phyloP scores from a whole-genome alignment of 2,329 filamentous ascomycete genomes.

The Pseudonectria foliicola region DNA sequence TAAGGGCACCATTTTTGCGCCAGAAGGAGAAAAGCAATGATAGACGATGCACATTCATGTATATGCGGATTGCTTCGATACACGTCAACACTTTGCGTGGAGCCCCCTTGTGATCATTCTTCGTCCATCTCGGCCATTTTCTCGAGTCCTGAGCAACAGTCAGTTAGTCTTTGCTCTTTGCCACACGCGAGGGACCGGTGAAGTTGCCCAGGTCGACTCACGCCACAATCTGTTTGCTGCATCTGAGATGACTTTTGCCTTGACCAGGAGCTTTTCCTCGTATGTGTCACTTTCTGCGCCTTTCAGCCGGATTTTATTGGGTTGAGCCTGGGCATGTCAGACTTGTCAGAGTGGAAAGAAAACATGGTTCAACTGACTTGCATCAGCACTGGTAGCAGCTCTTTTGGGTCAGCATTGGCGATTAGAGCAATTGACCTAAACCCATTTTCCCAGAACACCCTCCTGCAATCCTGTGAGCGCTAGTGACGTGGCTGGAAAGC shows the following conservation, averaged over 20 bases:
- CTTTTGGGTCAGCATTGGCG: conserved; percentile 60
- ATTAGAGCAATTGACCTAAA: conserved; percentile 61
- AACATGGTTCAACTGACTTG: conserved; percentile 40
- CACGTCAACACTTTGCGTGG: too few relatives aligned
- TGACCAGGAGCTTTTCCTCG: conserved; percentile 55
- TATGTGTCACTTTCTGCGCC: conserved; percentile 51
- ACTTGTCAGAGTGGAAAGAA: not conserved
- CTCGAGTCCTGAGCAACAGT: conserved; percentile 35
- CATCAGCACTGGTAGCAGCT: conserved; percentile 64
- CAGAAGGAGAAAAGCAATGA: too few relatives aligned
- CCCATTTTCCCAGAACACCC: conserved; percentile 70
- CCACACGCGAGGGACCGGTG: not conserved
- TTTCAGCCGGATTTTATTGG: conserved; percentile 53
- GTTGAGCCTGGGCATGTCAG: conserved; percentile 48
- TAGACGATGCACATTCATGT: too few relatives aligned
- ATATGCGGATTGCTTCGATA: too few relatives aligned
- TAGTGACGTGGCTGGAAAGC: not conserved
- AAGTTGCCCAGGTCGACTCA: conserved; percentile 28
- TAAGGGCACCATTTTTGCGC: too few relatives aligned
- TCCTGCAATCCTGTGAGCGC: conserved; percentile 16
- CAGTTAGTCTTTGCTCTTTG: conserved; percentile 7
- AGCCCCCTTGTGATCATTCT: too few relatives aligned
- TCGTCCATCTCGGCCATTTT: conserved; percentile 44
- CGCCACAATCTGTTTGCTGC: conserved; percentile 65
- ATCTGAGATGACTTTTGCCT: conserved; percentile 60